These are phyloP conservation scores for Herpetomonas samuelpessoai DNA, from an alignment of 208 protist genomes.

Conservation along the genomic window DNA sequence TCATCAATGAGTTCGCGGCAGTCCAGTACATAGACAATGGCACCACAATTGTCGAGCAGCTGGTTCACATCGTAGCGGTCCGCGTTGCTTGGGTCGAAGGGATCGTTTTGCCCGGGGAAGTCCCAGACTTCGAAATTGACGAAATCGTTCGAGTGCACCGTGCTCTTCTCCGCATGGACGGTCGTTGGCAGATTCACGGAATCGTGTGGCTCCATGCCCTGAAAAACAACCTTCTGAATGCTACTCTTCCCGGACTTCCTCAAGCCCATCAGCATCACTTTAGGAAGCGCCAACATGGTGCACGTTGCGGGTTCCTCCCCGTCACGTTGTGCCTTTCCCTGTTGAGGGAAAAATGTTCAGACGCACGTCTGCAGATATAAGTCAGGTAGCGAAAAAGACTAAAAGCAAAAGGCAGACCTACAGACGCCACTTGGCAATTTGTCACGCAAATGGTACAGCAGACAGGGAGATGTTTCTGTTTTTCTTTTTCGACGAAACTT, in stretches of 20 bases:
- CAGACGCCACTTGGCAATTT: conserved; percentile 6
- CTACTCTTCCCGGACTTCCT: conserved; percentile 90
- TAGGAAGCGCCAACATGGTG: conserved; percentile 70
- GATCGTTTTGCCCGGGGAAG: conserved; percentile 87
- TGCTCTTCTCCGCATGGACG: conserved; percentile 72
- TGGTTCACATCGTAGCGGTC: conserved; percentile 56
- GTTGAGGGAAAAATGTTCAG: no score
- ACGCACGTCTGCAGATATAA: no score
- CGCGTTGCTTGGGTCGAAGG: conserved; percentile 63
- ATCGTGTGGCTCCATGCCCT: conserved; percentile 87
- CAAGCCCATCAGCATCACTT: conserved; percentile 86
- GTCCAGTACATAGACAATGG: conserved; percentile 89
- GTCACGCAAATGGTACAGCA: background rate
- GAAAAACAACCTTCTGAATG: conserved; percentile 91
- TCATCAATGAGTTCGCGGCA: conserved; percentile 85
- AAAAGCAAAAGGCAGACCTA: no score
- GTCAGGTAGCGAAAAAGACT: no score
- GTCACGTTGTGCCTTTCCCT: no score
- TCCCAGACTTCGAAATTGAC: conserved; percentile 92
- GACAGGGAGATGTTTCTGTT: background rate
- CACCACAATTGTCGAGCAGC: conserved; percentile 82
- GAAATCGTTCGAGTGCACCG: conserved; percentile 83
- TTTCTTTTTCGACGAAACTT: no score
- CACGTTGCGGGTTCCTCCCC: no score
- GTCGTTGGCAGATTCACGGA: conserved; percentile 78